These are phyloP conservation scores for Debaryomyces singareniensis DNA, from an alignment of 1,139 yeast genomes.

Conservation along the genomic window DNA sequence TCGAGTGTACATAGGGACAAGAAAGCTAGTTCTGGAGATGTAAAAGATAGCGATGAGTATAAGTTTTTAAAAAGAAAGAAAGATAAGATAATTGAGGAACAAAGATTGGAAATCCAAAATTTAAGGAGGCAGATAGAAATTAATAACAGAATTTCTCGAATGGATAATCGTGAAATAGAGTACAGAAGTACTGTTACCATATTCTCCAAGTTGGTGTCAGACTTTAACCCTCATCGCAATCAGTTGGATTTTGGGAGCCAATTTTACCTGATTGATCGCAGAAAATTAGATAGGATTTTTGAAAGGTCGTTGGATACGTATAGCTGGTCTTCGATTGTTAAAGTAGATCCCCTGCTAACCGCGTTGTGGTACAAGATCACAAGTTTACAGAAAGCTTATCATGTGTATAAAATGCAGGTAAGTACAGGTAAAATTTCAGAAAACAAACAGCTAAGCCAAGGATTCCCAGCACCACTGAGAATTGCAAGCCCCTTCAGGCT, in stretches of 20 bases:
- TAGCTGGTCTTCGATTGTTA: slow-evolving; percentile 22
- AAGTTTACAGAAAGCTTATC: slow-evolving; percentile 36
- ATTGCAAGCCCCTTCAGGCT: not conserved
- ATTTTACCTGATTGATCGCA: slow-evolving; percentile 7
- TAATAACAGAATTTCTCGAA: slow-evolving; percentile 10
- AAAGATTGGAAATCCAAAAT: slow-evolving; percentile 31
- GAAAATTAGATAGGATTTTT: not conserved
- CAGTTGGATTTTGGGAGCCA: slow-evolving; percentile 16
- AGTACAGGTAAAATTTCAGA: too few species aligned
- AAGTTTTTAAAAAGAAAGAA: slow-evolving; percentile 14
- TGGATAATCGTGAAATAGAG: slow-evolving; percentile 4
- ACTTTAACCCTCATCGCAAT: slow-evolving; percentile 2
- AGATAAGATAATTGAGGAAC: slow-evolving; percentile 19
- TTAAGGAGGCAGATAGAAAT: slow-evolving; percentile 26
- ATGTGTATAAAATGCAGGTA: slow-evolving; percentile 31
- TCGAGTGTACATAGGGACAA: not conserved
- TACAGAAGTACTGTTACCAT: slow-evolving; percentile 5
- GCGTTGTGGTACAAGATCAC: slow-evolving; percentile 38
- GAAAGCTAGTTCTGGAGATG: slow-evolving; percentile 2
- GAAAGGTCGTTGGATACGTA: slow-evolving; percentile 1
- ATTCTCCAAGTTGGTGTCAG: slow-evolving; percentile 13
- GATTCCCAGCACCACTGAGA: not conserved
- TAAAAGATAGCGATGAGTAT: slow-evolving; percentile 17
- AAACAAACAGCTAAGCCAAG: not conserved
- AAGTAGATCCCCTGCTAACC: slow-evolving; percentile 37